These are phyloP conservation scores for Mycena maculata DNA, from an alignment of 768 basidiomycete species.

Conservation along the genomic window DNA sequence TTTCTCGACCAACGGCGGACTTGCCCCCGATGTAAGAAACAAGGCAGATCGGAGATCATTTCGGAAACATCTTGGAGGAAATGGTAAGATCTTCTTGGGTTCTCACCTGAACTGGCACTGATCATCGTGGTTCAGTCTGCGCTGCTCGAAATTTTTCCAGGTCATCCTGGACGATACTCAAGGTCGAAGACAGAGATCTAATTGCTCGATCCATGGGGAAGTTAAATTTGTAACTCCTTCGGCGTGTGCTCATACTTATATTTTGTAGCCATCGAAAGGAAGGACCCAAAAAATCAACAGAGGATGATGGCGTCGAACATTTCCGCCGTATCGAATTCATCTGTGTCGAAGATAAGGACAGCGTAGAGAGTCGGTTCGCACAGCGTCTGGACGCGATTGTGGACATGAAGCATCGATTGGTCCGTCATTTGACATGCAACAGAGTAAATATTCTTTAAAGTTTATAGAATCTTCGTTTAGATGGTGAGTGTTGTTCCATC, in stretches of 20 bases:
- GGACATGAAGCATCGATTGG: too few species aligned
- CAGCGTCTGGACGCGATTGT: slow-evolving; percentile 15
- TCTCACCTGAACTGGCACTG: not conserved
- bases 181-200: not conserved
- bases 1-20: slow-evolving; percentile 9
- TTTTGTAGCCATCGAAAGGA: not conserved
- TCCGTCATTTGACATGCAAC: too few species aligned
- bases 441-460: too few species aligned
- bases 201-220: not conserved
- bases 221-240: not conserved
- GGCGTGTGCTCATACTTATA: not conserved
- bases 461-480: too few species aligned
- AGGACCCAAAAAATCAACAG: not conserved
- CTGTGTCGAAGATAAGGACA: slow-evolving; percentile 9
- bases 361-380: slow-evolving; percentile 24
- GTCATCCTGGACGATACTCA: not conserved
- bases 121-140: not conserved
- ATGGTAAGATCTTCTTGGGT: not conserved
- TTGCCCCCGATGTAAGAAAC: slow-evolving; percentile 9
- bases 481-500: too few species aligned
- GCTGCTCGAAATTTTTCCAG: slow-evolving; percentile 19
- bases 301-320: slow-evolving; percentile 6
- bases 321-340: slow-evolving; percentile 15
- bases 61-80: slow-evolving; percentile 1
- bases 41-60: not conserved